Percentiles rank a stretch among this genome's conserved stretches.
These are phyloP conservation scores for Coemansia sp. DNA, from an alignment of 192 early-diverging fungal genomes.

Conservation along the genomic window DNA sequence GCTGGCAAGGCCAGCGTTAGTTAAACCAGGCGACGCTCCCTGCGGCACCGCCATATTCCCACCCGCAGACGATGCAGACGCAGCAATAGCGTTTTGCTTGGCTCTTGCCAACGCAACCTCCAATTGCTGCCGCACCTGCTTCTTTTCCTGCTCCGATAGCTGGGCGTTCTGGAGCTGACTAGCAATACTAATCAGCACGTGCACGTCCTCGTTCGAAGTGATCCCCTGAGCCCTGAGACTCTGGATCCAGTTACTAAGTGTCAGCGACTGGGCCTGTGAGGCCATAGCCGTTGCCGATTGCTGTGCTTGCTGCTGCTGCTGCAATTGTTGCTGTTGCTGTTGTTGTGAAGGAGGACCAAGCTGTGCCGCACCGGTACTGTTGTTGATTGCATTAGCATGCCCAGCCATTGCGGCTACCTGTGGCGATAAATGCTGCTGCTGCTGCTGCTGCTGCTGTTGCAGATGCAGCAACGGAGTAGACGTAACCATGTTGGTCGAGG, in stretches of 20 bases:
- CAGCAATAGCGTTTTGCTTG: conserved; percentile 3
- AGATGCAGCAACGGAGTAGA: background rate
- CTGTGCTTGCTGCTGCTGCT: conserved; percentile 4
- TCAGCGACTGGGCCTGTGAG: background rate
- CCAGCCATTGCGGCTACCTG: conserved; percentile 3
- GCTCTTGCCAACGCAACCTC: conserved; percentile 4
- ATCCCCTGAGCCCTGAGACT: conserved; percentile 20
- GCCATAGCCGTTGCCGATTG: background rate
- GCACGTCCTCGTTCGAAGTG: conserved; percentile 10
- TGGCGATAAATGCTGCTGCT: conserved; percentile 3
- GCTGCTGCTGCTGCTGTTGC: background rate
- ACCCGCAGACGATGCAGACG: background rate
- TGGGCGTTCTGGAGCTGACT: conserved; percentile 13
- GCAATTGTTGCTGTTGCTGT: background rate
- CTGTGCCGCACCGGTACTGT: background rate
- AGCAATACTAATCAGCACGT: conserved; percentile 2
- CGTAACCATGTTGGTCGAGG: background rate
- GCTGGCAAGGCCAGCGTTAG: background rate
- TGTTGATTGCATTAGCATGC: too few species aligned
- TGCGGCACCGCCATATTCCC: background rate
- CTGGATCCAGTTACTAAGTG: background rate
- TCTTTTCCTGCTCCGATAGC: conserved; percentile 13
- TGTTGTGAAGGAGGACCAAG: conserved; percentile 1
- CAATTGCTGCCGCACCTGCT: conserved; percentile 1
- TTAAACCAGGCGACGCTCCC: conserved; percentile 1